Evolutionary conservation across 306 rosid genomes (phyloP).

Genomic region (Alnus glutinosa): DNA sequence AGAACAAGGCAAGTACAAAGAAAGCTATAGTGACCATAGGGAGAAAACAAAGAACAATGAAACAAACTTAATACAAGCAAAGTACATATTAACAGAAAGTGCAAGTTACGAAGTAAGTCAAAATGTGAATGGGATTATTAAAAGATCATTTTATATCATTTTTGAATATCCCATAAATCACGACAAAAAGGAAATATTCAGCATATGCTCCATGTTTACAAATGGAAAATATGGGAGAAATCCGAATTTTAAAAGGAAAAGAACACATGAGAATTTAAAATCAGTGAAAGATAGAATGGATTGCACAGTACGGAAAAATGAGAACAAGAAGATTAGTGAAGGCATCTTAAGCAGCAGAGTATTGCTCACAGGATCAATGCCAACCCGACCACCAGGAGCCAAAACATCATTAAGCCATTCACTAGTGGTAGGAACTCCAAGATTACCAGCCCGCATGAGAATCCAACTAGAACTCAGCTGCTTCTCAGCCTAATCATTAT

Average conservation of each 20-base stretch:
- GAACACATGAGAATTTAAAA: neutral
- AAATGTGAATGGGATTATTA: neutral
- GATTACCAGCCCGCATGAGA: conserved; percentile 92
- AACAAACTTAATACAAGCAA: neutral
- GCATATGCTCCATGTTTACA: neutral
- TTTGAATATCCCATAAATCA: neutral
- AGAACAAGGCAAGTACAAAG: conserved; percentile 38
- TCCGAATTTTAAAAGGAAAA: neutral
- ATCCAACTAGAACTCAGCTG: conserved; percentile 83
- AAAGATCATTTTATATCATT: neutral
- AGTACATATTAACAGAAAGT: conserved; percentile 5
- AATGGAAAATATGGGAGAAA: neutral
- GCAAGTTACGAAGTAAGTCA: neutral
- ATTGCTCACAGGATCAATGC: conserved; percentile 94
- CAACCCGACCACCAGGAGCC: conserved; percentile 87
- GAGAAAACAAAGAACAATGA: neutral
- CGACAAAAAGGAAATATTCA: neutral
- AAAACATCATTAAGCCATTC: conserved; percentile 92
- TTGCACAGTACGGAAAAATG: neutral
- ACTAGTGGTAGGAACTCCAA: conserved; percentile 73
- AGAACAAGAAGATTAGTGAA: conserved; percentile 1
- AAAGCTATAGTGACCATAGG: conserved; percentile 3
- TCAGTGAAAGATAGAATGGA: neutral
- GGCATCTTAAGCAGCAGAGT: conserved; percentile 20
- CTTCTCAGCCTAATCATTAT: conserved; percentile 75